These are phyloP conservation scores for Talaromyces sp. DNA, from an alignment of 2,329 filamentous ascomycete species.

Conservation along the genomic window DNA sequence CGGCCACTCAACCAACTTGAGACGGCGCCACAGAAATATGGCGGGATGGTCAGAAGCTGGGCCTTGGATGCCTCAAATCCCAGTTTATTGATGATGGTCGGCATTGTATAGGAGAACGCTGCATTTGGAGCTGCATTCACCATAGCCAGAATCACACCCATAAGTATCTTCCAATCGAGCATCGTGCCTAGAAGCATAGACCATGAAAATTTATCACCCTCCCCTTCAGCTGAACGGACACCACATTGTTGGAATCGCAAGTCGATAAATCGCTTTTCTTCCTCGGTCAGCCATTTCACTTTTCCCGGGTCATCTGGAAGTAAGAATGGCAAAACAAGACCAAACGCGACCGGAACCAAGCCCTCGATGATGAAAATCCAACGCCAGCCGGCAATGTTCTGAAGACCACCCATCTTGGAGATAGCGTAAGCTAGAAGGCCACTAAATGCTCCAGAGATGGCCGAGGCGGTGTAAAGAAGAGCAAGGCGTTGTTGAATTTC, in stretches of 20 bases:
- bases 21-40: slow-evolving; percentile 54
- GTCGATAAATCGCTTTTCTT: background rate
- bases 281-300: background rate
- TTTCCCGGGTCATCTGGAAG: background rate
- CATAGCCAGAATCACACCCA: background rate
- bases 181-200: background rate
- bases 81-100: slow-evolving; percentile 65
- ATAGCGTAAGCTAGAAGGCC: slow-evolving; percentile 80
- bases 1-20: slow-evolving; percentile 31
- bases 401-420: slow-evolving; percentile 75
- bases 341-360: background rate
- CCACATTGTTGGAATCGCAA: background rate
- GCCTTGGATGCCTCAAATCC: slow-evolving; percentile 60
- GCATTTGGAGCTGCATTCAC: slow-evolving; percentile 2
- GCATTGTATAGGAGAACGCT: slow-evolving; percentile 7
- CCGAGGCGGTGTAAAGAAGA: slow-evolving; percentile 78
- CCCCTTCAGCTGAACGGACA: background rate
- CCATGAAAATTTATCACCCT: slow-evolving; percentile 7
- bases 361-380: slow-evolving; percentile 29
- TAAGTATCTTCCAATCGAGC: slow-evolving; percentile 4
- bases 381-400: slow-evolving; percentile 33
- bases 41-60: slow-evolving; percentile 71
- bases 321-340: background rate
- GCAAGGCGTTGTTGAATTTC: slow-evolving; percentile 75
- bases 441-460: slow-evolving; percentile 78